phyloP scores from a whole-genome alignment of 2,329 filamentous ascomycete species.

The Sarocladium kiliense region DNA sequence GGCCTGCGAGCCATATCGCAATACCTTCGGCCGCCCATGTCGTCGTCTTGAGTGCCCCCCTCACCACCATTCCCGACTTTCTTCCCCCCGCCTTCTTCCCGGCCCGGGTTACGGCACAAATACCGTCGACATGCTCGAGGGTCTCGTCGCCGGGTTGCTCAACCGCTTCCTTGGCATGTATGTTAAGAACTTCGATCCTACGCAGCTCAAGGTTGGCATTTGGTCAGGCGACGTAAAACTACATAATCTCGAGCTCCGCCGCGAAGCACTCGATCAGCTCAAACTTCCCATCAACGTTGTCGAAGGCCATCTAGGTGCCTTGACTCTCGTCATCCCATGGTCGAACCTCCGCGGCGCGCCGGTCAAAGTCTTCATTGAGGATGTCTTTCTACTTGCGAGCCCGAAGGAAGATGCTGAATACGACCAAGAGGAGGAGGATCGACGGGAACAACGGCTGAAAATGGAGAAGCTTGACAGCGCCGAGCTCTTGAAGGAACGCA shows the following conservation, averaged over 20 bases:
- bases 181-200: slow-evolving; percentile 98
- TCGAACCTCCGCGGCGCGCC: slow-evolving; percentile 93
- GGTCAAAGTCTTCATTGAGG: slow-evolving; percentile 90
- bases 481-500: slow-evolving; percentile 87
- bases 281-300: slow-evolving; percentile 95
- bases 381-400: slow-evolving; percentile 92
- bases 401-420: slow-evolving; percentile 95
- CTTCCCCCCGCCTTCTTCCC: slow-evolving; percentile 29
- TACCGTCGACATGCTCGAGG: slow-evolving; percentile 80
- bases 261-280: slow-evolving; percentile 94
- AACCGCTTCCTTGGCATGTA: slow-evolving; percentile 99
- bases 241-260: slow-evolving; percentile 82
- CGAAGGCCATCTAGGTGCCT: slow-evolving; percentile 85
- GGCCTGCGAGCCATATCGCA: not conserved
- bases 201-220: slow-evolving; percentile 96
- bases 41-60: slow-evolving; percentile 6
- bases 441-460: slow-evolving; percentile 83
- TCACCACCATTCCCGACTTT: not conserved
- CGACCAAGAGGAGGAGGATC: slow-evolving; percentile 86
- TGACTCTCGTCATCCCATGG: slow-evolving; percentile 94
- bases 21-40: slow-evolving; percentile 8
- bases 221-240: slow-evolving; percentile 99
- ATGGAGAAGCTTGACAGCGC: slow-evolving; percentile 98
- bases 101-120: slow-evolving; percentile 68
- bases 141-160: slow-evolving; percentile 90